These are phyloP conservation scores for Camellia granthamiana DNA, from an alignment of 148 eudicot genomes.

Conservation along the genomic window DNA sequence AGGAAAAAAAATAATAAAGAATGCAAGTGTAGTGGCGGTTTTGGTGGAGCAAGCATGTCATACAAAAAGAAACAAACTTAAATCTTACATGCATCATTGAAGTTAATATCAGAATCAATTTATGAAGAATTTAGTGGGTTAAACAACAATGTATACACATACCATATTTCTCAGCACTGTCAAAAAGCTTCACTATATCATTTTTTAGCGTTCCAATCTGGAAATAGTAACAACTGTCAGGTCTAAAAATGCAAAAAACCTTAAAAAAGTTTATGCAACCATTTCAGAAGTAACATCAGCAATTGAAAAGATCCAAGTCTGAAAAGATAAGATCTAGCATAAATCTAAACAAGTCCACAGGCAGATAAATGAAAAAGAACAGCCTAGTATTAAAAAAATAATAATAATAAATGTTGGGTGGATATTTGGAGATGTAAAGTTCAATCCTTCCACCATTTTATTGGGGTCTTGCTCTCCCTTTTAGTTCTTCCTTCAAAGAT, in stretches of 20 bases:
- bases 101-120: neutral
- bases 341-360: neutral
- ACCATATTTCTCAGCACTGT: constrained; percentile 86
- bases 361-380: neutral
- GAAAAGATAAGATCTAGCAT: neutral
- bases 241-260: neutral
- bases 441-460: neutral
- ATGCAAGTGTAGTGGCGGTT: neutral
- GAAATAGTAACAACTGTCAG: constrained; percentile 18
- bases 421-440: neutral
- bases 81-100: neutral
- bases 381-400: neutral
- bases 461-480: neutral
- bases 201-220: constrained; percentile 76
- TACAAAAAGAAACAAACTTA: neutral
- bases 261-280: neutral
- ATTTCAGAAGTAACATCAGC: neutral
- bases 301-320: neutral
- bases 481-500: neutral
- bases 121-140: neutral
- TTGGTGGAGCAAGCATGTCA: neutral
- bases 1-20: neutral
- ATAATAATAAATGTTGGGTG: neutral
- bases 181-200: constrained; percentile 81
- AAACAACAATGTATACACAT: constrained; percentile 19